Percentiles rank a stretch among this genome's conserved stretches.
Evolutionary conservation across 345 rosid genomes (phyloP).

Genomic region (Gossypium ekmanianum): DNA sequence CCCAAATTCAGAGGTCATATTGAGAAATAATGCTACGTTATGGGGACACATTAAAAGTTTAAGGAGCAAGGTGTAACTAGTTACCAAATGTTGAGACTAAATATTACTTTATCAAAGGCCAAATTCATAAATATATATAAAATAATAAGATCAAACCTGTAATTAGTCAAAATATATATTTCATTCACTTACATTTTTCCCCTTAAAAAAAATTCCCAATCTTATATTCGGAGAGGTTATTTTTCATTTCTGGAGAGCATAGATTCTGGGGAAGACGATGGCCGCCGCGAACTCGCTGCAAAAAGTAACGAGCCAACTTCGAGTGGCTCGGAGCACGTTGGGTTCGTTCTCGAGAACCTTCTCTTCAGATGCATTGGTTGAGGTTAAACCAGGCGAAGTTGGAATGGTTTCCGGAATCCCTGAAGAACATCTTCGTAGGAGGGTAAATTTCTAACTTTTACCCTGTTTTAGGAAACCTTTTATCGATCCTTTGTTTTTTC

Average conservation of each 20-base stretch:
- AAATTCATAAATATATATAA: not conserved
- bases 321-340: slow-evolving; percentile 26
- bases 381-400: slow-evolving; percentile 76
- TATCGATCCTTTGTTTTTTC: not conserved
- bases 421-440: slow-evolving; percentile 69
- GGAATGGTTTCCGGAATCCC: slow-evolving; percentile 93
- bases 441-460: slow-evolving; percentile 31
- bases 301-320: slow-evolving; percentile 34
- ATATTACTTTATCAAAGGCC: not conserved
- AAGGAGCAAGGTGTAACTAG: too few relatives aligned
- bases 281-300: slow-evolving; percentile 59
- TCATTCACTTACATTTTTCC: not conserved
- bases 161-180: not conserved
- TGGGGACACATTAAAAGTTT: too few relatives aligned
- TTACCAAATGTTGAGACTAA: too few relatives aligned
- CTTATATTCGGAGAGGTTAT: not conserved
- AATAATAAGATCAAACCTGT: not conserved
- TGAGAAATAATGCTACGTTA: fast-evolving
- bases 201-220: not conserved
- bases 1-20: too few relatives aligned
- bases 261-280: slow-evolving; percentile 33
- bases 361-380: slow-evolving; percentile 65
- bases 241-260: not conserved
- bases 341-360: slow-evolving; percentile 38
- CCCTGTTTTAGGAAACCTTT: not conserved